These are phyloP conservation scores for Hyaloperonospora brassicae DNA, from an alignment of 352 stramenopile genomes.

Conservation along the genomic window DNA sequence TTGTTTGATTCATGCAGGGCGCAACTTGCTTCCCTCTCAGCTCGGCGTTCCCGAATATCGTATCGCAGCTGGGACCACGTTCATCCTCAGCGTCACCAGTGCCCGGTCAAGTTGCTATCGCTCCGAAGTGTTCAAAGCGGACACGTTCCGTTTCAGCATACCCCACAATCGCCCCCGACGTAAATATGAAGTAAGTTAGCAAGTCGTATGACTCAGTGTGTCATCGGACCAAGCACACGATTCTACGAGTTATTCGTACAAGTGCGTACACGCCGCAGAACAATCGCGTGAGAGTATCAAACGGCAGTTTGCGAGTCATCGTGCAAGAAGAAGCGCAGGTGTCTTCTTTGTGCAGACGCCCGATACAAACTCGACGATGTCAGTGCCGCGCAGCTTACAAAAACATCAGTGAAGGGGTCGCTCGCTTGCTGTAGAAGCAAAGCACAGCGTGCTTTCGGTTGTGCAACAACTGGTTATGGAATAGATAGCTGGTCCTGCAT, in stretches of 20 bases:
- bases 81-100: constrained; percentile 11
- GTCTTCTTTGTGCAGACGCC: too few species aligned
- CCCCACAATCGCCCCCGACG: constrained; percentile 22
- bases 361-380: constrained; percentile 1
- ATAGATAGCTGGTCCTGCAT: too few species aligned
- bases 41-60: constrained; percentile 27
- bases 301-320: constrained; percentile 2
- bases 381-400: background rate
- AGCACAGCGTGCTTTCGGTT: too few species aligned
- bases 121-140: constrained; percentile 26
- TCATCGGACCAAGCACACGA: constrained; percentile 5
- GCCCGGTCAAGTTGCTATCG: constrained; percentile 27
- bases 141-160: constrained; percentile 11
- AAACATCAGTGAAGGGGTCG: too few species aligned
- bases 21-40: constrained; percentile 42
- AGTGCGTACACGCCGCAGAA: background rate
- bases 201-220: constrained; percentile 4
- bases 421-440: too few species aligned
- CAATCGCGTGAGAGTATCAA: constrained; percentile 13
- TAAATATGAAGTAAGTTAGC: constrained; percentile 27
- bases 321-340: too few species aligned
- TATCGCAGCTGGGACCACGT: constrained; percentile 21
- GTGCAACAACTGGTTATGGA: too few species aligned
- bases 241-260: constrained; percentile 12
- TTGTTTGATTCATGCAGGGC: constrained; percentile 18